Base-by-base conservation (phyloP, 768 basidiomycete species). In the Trametes coccinea region DNA sequence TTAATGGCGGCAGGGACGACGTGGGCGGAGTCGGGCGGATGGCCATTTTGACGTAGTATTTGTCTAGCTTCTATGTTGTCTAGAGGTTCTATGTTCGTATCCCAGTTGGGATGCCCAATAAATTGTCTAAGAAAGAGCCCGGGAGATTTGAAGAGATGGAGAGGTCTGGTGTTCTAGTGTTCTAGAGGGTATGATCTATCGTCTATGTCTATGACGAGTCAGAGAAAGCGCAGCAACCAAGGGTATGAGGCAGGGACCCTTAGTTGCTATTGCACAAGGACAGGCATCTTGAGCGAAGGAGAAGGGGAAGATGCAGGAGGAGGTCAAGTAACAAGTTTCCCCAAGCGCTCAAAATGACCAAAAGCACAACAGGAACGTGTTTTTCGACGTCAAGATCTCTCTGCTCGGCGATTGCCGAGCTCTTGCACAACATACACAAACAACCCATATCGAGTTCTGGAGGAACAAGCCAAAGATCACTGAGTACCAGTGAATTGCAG, bases 1-100 rank as follows among this genome's bases (percentile, higher is more conserved):
- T 70, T n/a, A 90, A 82, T 3, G 82, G 75, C 2, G 86, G 88
- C n/a, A 91, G 82, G 61, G 77, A 78, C 6, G 77, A 64, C 1
- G 84, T 82, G 0, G 86, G 85, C 9, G 82, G 59, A 17, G 69
- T 49, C 64, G 74, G 65, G 33, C 9, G 49, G 22, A 31, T 48
- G 6, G 56, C 34, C 56, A 59, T 60, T 53, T 62, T 43, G 58
- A 29, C 33, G 8, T 43, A 43, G n/a, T 43, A 43, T 22, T 22
- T 22, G 22, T 22, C 22, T 22, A 22, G 22, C 22, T 22, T 22
- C 22, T 22, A 22, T 43, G 10, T 14, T 43, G 41, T 43, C n/a
- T n/a, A n/a, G 4, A 16, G 14, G 10, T 16, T 9, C 41, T 43
- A 8, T 13, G 41, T 16, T 5, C 1, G 16, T 37, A 27, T 57